These are phyloP conservation scores for Ceratobasidium papillatum DNA, from an alignment of 1,284 basidiomycete species.

Conservation along the genomic window DNA sequence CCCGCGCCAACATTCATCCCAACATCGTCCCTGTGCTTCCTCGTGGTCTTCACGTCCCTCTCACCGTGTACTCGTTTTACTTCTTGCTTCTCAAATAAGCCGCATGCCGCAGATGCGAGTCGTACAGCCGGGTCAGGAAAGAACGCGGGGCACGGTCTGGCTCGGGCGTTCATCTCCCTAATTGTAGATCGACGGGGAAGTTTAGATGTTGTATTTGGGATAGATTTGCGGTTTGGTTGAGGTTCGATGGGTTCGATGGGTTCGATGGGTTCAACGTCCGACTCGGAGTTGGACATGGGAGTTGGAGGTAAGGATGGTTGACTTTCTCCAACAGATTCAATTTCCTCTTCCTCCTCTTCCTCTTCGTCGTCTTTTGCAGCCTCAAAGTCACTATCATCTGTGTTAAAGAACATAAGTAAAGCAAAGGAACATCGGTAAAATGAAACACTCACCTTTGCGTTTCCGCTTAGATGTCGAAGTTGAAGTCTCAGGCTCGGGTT, in stretches of 20 bases:
- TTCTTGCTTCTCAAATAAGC: constrained; percentile 2
- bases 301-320: constrained; percentile 47
- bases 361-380: constrained; percentile 47
- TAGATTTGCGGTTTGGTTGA: constrained; percentile 46
- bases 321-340: constrained; percentile 23
- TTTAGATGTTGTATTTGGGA: neutral
- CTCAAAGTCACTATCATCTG: constrained; percentile 51
- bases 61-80: neutral
- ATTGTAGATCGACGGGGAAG: neutral
- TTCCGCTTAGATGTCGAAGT: constrained; percentile 15
- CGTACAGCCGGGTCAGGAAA: constrained; percentile 27
- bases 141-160: constrained; percentile 25
- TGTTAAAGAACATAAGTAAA: neutral
- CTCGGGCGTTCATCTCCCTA: constrained; percentile 15
- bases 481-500: constrained; percentile 3
- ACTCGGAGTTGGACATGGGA: neutral
- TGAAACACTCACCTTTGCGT: constrained; percentile 7
- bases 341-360: constrained; percentile 39
- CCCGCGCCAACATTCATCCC: constrained; percentile 63
- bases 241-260: no score
- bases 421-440: neutral
- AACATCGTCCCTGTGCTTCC: neutral
- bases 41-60: constrained; percentile 10
- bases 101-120: neutral
- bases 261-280: neutral